phyloP scores from a whole-genome alignment of 75 land plant genomes.

The Picea glauca region DNA sequence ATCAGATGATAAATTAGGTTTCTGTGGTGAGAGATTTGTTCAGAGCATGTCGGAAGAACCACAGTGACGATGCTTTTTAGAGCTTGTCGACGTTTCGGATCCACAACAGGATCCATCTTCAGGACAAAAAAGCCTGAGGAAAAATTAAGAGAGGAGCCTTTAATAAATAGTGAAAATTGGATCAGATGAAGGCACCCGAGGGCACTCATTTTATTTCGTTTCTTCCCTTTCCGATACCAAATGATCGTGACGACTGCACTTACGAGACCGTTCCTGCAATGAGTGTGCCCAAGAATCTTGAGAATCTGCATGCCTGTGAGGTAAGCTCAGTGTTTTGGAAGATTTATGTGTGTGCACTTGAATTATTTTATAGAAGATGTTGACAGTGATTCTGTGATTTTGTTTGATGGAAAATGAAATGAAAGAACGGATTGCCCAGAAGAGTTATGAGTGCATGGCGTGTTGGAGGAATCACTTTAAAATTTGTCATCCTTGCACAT shows the following conservation, averaged over 20 bases:
- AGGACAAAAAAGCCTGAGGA: too few relatives aligned
- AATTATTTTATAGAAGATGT: background rate
- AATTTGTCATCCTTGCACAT: too few relatives aligned
- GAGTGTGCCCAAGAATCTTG: slow-evolving; percentile 28
- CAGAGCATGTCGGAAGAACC: too few relatives aligned
- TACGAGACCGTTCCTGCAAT: slow-evolving; percentile 54
- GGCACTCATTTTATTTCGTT: slow-evolving; percentile 52
- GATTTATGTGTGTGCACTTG: too few relatives aligned
- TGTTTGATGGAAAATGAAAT: background rate
- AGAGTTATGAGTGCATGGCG: slow-evolving; percentile 57
- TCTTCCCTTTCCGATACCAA: slow-evolving; percentile 44
- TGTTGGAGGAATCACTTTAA: slow-evolving; percentile 49
- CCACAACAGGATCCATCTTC: too few relatives aligned
- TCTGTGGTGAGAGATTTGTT: too few relatives aligned
- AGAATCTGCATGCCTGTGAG: slow-evolving; percentile 58
- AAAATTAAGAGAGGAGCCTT: too few relatives aligned
- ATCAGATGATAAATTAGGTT: too few relatives aligned
- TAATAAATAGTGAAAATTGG: too few relatives aligned
- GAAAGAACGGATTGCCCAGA: slow-evolving; percentile 58
- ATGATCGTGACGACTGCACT: slow-evolving; percentile 48
- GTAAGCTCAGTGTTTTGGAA: slow-evolving; percentile 3
- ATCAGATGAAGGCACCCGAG: slow-evolving; percentile 54
- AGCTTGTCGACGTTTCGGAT: too few relatives aligned
- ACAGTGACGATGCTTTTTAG: too few relatives aligned
- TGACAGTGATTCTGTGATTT: background rate